Percentiles rank a stretch among this genome's conserved stretches.
phyloP scores from a whole-genome alignment of 1,284 basidiomycete species.

The Fomitiporia mediterranea region DNA sequence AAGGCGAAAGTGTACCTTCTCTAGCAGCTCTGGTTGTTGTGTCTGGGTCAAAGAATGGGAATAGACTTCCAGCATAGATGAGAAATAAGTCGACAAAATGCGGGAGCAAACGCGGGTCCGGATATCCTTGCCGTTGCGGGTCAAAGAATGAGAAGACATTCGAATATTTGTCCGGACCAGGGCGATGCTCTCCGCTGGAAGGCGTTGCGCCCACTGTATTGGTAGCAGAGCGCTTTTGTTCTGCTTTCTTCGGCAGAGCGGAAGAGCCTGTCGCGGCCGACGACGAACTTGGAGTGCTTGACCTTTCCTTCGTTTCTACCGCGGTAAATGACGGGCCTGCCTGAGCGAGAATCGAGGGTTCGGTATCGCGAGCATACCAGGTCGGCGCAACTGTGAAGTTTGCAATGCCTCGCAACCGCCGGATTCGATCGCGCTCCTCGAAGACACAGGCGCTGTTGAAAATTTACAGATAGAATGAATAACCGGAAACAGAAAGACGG shows the following conservation, averaged over 20 bases:
- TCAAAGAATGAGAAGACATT: too few relatives aligned
- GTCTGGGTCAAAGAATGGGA: conserved; percentile 12
- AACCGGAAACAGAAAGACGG: not conserved
- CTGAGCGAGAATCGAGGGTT: not conserved
- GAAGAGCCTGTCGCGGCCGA: not conserved
- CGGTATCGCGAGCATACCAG: not conserved
- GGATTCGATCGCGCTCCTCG: conserved; percentile 13
- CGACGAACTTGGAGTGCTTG: not conserved
- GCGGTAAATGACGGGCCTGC: not conserved
- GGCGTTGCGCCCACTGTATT: too few relatives aligned
- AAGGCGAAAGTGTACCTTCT: conserved; percentile 2
- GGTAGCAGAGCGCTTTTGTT: not conserved
- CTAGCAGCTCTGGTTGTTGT: not conserved
- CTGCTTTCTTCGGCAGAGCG: not conserved
- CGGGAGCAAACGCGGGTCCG: conserved; percentile 9
- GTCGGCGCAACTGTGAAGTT: conserved; percentile 12
- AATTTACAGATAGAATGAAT: not conserved
- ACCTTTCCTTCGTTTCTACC: not conserved
- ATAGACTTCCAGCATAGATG: conserved; percentile 6
- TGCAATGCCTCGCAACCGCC: conserved; percentile 14
- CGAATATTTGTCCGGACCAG: too few relatives aligned
- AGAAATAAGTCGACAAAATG: conserved; percentile 12
- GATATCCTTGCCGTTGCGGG: conserved; percentile 6
- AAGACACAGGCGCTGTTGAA: conserved; percentile 3
- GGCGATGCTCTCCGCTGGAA: too few relatives aligned